Percentiles rank a stretch among this genome's conserved stretches.
These are phyloP conservation scores for Pyrenochaeta sp. DNA, from an alignment of 2,329 filamentous ascomycete species.

Conservation along the genomic window DNA sequence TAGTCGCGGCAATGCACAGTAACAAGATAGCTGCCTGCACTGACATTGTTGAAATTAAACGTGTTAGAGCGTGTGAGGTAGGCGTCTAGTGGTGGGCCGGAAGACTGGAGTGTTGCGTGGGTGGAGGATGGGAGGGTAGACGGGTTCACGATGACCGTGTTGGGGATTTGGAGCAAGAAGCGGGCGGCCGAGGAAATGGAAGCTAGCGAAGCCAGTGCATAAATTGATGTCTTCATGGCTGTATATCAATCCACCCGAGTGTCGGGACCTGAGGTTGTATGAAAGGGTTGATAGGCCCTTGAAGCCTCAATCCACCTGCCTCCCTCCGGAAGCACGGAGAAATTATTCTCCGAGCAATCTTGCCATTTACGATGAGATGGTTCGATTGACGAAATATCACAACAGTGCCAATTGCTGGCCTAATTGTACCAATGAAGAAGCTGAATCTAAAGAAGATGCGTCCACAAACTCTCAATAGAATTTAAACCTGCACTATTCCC, in stretches of 20 bases:
- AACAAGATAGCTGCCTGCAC: conserved; percentile 78
- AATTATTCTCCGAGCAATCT: too few relatives aligned
- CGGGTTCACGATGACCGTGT: conserved; percentile 54
- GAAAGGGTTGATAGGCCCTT: neutral
- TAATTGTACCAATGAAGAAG: too few relatives aligned
- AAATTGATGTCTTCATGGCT: conserved; percentile 45
- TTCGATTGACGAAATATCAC: too few relatives aligned
- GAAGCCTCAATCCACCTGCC: neutral
- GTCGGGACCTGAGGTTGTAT: neutral
- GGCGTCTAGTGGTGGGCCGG: conserved; percentile 61
- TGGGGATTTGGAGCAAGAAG: conserved; percentile 63
- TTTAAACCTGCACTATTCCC: too few relatives aligned
- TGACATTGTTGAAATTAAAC: conserved; percentile 79
- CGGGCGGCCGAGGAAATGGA: conserved; percentile 52
- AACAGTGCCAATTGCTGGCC: too few relatives aligned
- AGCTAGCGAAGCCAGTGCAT: conserved; percentile 53
- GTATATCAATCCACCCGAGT: neutral
- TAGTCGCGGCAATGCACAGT: conserved; percentile 80
- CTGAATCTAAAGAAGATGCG: too few relatives aligned
- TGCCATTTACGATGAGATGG: too few relatives aligned
- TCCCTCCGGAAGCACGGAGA: neutral
- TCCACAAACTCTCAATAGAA: too few relatives aligned
- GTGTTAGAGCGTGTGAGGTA: conserved; percentile 73
- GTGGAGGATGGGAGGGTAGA: conserved; percentile 64
- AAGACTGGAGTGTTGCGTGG: conserved; percentile 71